phyloP scores from a whole-genome alignment of 192 early-diverging fungal genomes.

The Backusella macrospora region DNA sequence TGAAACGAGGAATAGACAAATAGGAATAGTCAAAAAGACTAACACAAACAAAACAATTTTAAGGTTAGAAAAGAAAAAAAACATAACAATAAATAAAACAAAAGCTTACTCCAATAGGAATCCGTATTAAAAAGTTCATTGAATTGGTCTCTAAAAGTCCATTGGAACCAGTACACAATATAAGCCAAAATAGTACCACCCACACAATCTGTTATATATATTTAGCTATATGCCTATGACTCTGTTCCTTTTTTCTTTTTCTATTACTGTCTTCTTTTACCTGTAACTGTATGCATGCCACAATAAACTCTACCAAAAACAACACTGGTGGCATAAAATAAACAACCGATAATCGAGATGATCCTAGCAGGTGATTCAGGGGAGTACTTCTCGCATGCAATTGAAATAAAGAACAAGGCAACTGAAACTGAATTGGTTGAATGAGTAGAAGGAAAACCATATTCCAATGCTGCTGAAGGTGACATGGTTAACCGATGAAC shows the following conservation, averaged over 20 bases:
- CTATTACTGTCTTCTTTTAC: neutral
- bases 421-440: conserved; percentile 83
- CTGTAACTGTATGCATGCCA: conserved; percentile 84
- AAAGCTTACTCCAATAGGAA: conserved; percentile 44
- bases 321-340: conserved; percentile 63
- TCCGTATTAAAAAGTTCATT: conserved; percentile 39
- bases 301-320: conserved; percentile 79
- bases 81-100: neutral
- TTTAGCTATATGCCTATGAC: too few relatives aligned
- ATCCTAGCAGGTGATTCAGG: conserved; percentile 46
- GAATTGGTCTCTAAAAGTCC: conserved; percentile 47
- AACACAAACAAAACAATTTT: conserved; percentile 30
- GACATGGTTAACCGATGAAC: conserved; percentile 73
- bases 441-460: conserved; percentile 92
- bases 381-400: conserved; percentile 49
- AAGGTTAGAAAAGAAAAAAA: conserved; percentile 25
- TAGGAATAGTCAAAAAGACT: conserved; percentile 41
- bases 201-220: conserved; percentile 61
- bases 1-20: conserved; percentile 34
- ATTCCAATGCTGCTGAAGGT: conserved; percentile 73
- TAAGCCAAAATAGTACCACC: conserved; percentile 73
- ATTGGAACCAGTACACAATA: conserved; percentile 59
- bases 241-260: neutral
- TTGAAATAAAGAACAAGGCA: conserved; percentile 57
- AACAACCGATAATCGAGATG: conserved; percentile 40